Percentiles rank a stretch among this genome's conserved stretches.
Conservation (phyloP, 2,329 filamentous ascomycete species). For the Arthroderma sp. region DNA sequence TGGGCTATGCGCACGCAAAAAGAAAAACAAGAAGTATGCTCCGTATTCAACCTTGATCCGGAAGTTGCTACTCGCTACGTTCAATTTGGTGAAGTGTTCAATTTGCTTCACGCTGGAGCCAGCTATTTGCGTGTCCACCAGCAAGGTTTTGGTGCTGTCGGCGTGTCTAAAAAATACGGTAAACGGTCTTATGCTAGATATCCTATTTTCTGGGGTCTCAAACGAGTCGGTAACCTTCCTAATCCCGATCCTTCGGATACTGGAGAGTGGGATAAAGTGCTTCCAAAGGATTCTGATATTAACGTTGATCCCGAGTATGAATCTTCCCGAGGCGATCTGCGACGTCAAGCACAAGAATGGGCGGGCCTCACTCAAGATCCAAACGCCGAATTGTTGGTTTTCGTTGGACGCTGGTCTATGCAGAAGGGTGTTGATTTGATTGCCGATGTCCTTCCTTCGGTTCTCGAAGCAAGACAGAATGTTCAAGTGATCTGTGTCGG, state of each 20-base stretch:
- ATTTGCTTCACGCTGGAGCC: conserved; percentile 52
- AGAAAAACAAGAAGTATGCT: conserved; percentile 50
- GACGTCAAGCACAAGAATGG: conserved; percentile 54
- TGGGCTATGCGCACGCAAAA: conserved; percentile 53
- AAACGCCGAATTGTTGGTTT: conserved; percentile 52
- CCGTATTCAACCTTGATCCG: conserved; percentile 48
- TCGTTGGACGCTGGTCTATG: conserved; percentile 56
- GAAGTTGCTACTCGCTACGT: conserved; percentile 48
- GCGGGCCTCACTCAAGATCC: conserved; percentile 49
- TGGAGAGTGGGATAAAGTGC: conserved; percentile 45
- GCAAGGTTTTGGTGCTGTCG: conserved; percentile 54
- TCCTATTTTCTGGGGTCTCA: conserved; percentile 56
- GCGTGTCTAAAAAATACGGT: conserved; percentile 56
- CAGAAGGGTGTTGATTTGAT: conserved; percentile 58
- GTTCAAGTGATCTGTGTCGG: conserved; percentile 51
- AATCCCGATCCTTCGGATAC: conserved; percentile 55
- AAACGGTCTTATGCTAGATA: conserved; percentile 53
- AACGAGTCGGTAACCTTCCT: conserved; percentile 49
- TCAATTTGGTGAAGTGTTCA: conserved; percentile 57
- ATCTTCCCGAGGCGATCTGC: conserved; percentile 38
- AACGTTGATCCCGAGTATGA: conserved; percentile 44
- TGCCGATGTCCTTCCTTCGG: conserved; percentile 51
- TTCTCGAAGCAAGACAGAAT: conserved; percentile 47
- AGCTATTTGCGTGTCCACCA: conserved; percentile 55
- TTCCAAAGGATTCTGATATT: conserved; percentile 37